These are phyloP conservation scores for Phycomyces blakesleeanus DNA, from an alignment of 192 early-diverging fungal species.

Conservation along the genomic window DNA sequence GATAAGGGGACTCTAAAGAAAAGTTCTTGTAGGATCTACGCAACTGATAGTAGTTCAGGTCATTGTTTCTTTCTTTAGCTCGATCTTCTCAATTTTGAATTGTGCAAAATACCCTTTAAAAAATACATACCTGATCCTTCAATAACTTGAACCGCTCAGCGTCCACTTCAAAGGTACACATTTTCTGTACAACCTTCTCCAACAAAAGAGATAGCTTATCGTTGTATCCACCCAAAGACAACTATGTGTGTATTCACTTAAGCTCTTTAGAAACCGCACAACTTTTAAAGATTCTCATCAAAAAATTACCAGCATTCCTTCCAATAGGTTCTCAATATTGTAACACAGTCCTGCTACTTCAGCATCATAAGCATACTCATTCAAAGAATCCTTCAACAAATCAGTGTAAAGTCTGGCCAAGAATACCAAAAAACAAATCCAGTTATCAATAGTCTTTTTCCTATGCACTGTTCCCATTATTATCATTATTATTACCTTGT, in stretches of 20 bases:
- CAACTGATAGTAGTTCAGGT: slow-evolving; percentile 6
- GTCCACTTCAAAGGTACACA: slow-evolving; percentile 61
- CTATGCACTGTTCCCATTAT: not conserved
- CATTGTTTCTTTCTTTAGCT: not conserved
- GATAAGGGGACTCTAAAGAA: slow-evolving; percentile 71
- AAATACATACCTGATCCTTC: slow-evolving; percentile 58
- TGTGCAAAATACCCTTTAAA: not conserved
- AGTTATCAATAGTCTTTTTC: not conserved
- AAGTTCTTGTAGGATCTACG: slow-evolving; percentile 74
- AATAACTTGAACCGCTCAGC: slow-evolving; percentile 74
- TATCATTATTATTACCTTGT: slow-evolving; percentile 30
- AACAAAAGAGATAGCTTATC: slow-evolving; percentile 78
- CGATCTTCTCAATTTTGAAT: not conserved
- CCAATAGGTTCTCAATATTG: slow-evolving; percentile 62
- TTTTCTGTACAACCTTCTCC: slow-evolving; percentile 62
- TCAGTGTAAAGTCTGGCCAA: slow-evolving; percentile 60
- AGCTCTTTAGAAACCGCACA: too few species aligned
- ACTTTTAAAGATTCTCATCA: not conserved
- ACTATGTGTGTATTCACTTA: slow-evolving; percentile 11
- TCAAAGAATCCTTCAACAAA: slow-evolving; percentile 78
- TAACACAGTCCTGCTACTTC: slow-evolving; percentile 84
- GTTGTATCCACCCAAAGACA: slow-evolving; percentile 81
- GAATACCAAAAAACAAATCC: not conserved
- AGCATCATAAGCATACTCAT: slow-evolving; percentile 87
- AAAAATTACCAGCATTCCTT: slow-evolving; percentile 54